These are phyloP conservation scores for Neofusicoccum ribis DNA, from an alignment of 2,329 filamentous ascomycete species.

Conservation along the genomic window DNA sequence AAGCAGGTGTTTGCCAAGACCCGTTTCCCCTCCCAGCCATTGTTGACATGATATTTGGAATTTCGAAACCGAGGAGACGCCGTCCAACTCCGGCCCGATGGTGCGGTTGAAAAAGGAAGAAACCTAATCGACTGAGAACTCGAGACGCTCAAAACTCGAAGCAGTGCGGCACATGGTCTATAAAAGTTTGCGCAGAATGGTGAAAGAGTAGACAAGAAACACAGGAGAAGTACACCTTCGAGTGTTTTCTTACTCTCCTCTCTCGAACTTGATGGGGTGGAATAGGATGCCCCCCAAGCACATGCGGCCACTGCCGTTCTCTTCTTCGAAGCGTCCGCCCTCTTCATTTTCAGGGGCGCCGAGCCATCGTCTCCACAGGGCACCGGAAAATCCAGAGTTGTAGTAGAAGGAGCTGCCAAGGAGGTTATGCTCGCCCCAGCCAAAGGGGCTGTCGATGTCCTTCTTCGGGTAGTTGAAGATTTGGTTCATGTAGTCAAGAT, in stretches of 20 bases:
- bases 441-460: conserved; percentile 49
- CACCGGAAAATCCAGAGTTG: conserved; percentile 49
- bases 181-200: conserved; percentile 12
- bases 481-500: conserved; percentile 46
- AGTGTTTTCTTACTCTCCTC: conserved; percentile 28
- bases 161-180: conserved; percentile 15
- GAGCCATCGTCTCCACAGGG: conserved; percentile 52
- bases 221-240: conserved; percentile 20
- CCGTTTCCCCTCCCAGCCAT: conserved; percentile 4
- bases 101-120: conserved; percentile 13
- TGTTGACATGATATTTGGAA: conserved; percentile 15
- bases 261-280: conserved; percentile 53
- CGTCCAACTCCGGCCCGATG: conserved; percentile 19
- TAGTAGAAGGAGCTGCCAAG: conserved; percentile 54
- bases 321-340: conserved; percentile 43
- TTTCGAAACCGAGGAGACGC: conserved; percentile 17
- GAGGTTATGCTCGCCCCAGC: conserved; percentile 54
- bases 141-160: conserved; percentile 14
- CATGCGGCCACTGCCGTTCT: conserved; percentile 48
- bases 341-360: conserved; percentile 49
- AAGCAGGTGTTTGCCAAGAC: conserved; percentile 16
- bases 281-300: conserved; percentile 48
- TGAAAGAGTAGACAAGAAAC: conserved; percentile 3
- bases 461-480: conserved; percentile 51
- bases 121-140: conserved; percentile 11